A percentile compares a stretch with the other conserved stretches of the same genome.
These are phyloP conservation scores for Lotus japonicus DNA, from an alignment of 306 rosid species.

Conservation along the genomic window DNA sequence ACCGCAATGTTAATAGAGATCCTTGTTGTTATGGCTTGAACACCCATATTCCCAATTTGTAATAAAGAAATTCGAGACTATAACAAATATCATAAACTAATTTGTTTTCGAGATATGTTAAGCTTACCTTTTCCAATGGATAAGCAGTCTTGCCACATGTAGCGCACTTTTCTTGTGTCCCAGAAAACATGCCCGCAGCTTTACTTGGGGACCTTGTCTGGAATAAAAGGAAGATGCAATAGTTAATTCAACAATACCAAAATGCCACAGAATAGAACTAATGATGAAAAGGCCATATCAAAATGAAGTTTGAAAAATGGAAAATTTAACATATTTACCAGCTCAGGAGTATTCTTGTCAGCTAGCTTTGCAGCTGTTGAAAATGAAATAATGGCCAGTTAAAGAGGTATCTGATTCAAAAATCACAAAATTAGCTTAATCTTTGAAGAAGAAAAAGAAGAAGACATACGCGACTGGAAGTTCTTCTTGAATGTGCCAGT, in stretches of 20 bases:
- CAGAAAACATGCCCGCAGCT: slow-evolving; percentile 96
- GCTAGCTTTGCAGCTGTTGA: slow-evolving; percentile 80
- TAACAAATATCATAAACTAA: neutral
- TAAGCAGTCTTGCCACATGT: slow-evolving; percentile 92
- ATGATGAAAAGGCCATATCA: neutral
- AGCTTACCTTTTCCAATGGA: slow-evolving; percentile 85
- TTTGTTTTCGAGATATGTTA: neutral
- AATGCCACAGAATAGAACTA: neutral
- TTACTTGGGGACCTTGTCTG: slow-evolving; percentile 91
- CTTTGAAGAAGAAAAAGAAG: slow-evolving; percentile 19
- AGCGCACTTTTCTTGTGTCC: slow-evolving; percentile 91
- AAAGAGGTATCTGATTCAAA: slow-evolving; percentile 19
- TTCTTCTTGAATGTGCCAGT: slow-evolving; percentile 75
- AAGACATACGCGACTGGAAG: slow-evolving; percentile 73
- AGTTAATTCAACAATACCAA: slow-evolving; percentile 22
- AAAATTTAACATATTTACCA: slow-evolving; percentile 44
- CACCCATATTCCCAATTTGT: neutral
- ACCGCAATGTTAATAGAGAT: neutral
- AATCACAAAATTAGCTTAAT: slow-evolving; percentile 7
- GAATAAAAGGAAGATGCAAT: slow-evolving; percentile 25
- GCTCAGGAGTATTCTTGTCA: slow-evolving; percentile 69
- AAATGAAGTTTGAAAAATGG: slow-evolving; percentile 13
- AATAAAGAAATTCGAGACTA: neutral
- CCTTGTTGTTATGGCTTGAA: neutral
- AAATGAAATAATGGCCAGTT: slow-evolving; percentile 36